Percentiles rank a stretch among this genome's conserved stretches.
phyloP scores from a whole-genome alignment of 768 basidiomycete genomes.

The Pisolithus orientalis region DNA sequence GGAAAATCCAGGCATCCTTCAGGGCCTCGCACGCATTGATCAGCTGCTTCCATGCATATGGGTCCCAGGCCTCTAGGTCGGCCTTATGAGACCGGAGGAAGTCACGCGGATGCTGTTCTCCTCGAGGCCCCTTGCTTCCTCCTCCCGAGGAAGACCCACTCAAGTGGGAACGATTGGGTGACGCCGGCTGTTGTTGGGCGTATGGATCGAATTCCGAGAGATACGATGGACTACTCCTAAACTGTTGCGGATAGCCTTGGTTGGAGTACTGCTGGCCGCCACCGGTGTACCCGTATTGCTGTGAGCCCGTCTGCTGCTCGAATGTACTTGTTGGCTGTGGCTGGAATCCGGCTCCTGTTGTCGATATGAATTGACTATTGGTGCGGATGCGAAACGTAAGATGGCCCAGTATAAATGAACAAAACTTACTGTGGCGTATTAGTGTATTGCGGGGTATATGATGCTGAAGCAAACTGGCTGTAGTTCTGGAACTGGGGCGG shows the following conservation, averaged over 20 bases:
- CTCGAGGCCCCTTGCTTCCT: slow-evolving; percentile 20
- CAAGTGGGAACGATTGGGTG: slow-evolving; percentile 1
- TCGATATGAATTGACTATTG: slow-evolving; percentile 21
- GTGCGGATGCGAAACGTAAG: not conserved
- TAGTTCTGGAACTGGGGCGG: slow-evolving; percentile 17
- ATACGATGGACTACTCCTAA: slow-evolving; percentile 14
- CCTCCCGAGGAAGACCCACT: not conserved
- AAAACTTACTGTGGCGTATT: slow-evolving; percentile 7
- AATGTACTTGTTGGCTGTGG: slow-evolving; percentile 53
- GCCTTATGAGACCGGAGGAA: slow-evolving; percentile 59
- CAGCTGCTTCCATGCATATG: slow-evolving; percentile 66
- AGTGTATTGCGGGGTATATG: slow-evolving; percentile 19
- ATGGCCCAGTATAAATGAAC: not conserved
- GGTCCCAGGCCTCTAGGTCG: slow-evolving; percentile 68
- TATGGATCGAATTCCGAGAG: slow-evolving; percentile 39
- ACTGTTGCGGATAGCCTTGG: slow-evolving; percentile 21
- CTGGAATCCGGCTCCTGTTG: slow-evolving; percentile 35
- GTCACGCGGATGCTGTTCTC: slow-evolving; percentile 56
- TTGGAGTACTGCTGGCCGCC: slow-evolving; percentile 23
- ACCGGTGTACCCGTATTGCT: slow-evolving; percentile 20
- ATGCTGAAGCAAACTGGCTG: slow-evolving; percentile 16
- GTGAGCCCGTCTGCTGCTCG: slow-evolving; percentile 42
- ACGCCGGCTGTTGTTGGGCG: slow-evolving; percentile 15
- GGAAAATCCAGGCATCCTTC: slow-evolving; percentile 56
- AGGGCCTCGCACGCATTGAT: slow-evolving; percentile 56